These are phyloP conservation scores for Xylariaceae sp. DNA, from an alignment of 2,329 filamentous ascomycete species.

Conservation along the genomic window DNA sequence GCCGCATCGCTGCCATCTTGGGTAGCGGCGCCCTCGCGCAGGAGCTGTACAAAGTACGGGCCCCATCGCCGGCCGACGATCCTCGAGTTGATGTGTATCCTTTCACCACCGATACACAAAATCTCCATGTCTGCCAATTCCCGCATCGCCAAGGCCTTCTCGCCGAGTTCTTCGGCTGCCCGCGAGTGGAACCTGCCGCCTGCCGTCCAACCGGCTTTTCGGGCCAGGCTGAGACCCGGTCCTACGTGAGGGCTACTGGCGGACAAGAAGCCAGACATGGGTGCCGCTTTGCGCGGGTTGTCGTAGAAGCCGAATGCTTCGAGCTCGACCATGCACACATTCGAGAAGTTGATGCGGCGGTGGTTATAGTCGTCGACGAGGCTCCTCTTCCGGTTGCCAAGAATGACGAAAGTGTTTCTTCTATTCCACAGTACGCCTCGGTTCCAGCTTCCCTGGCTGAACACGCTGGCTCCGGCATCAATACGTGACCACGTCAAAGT, in stretches of 20 bases:
- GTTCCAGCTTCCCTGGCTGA: constrained; percentile 98
- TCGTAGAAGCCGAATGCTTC: constrained; percentile 98
- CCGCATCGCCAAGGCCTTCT: constrained; percentile 72
- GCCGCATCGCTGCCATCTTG: constrained; percentile 72
- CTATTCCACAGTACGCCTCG: constrained; percentile 89
- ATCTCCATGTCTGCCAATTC: constrained; percentile 97
- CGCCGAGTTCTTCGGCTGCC: constrained; percentile 81
- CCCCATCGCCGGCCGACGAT: constrained; percentile 89
- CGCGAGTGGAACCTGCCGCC: constrained; percentile 74
- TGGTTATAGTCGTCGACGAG: constrained; percentile 98
- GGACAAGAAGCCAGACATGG: constrained; percentile 81
- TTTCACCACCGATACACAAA: constrained; percentile 83
- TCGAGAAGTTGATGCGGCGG: constrained; percentile 93
- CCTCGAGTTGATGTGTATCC: constrained; percentile 90
- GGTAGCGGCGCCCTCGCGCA: constrained; percentile 74
- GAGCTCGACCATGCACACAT: constrained; percentile 94
- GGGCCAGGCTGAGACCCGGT: constrained; percentile 53
- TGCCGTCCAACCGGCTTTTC: constrained; percentile 63
- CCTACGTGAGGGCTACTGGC: constrained; percentile 69
- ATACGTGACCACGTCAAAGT: constrained; percentile 93
- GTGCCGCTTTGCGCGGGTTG: constrained; percentile 76
- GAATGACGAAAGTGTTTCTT: constrained; percentile 90
- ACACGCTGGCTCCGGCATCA: constrained; percentile 89
- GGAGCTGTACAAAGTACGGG: constrained; percentile 88
- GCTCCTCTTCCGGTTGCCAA: constrained; percentile 89